Conservation (phyloP, 2,329 filamentous ascomycete species). For the Passalora sequoiae region DNA sequence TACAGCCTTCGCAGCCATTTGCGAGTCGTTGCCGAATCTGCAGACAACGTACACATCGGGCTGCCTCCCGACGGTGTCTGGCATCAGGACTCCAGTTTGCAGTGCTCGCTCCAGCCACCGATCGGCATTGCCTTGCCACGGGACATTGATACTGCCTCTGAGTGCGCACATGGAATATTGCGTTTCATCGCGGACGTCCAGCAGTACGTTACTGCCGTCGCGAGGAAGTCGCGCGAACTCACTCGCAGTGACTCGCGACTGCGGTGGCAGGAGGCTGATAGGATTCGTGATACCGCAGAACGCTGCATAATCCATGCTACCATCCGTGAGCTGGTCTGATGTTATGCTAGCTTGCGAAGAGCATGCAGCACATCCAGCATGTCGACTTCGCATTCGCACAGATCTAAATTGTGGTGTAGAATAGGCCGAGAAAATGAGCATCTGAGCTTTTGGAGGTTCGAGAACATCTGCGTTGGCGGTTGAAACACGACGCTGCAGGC, state of each 20-base stretch:
- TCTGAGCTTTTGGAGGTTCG: conserved; percentile 33
- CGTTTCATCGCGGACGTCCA: conserved; percentile 80
- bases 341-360: conserved; percentile 60
- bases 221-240: conserved; percentile 49
- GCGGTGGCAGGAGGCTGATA: conserved; percentile 52
- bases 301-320: conserved; percentile 72
- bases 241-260: conserved; percentile 63
- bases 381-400: conserved; percentile 65
- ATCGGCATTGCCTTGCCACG: conserved; percentile 53
- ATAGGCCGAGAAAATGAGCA: conserved; percentile 54
- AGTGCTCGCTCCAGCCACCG: conserved; percentile 28
- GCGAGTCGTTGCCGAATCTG: conserved; percentile 72
- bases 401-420: conserved; percentile 60
- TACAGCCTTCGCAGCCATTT: conserved; percentile 61
- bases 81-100: conserved; percentile 15
- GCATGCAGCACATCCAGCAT: conserved; percentile 71
- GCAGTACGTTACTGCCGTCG: conserved; percentile 50
- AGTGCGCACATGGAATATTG: conserved; percentile 79
- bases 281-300: conserved; percentile 68
- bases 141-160: conserved; percentile 69
- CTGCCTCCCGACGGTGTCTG: conserved; percentile 40
- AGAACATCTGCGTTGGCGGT: conserved; percentile 15
- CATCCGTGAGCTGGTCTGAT: conserved; percentile 46
- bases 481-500: conserved; percentile 21
- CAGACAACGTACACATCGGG: conserved; percentile 55